Evolutionary conservation across 345 rosid species (phyloP).

Genomic region (Reutealis trisperma): DNA sequence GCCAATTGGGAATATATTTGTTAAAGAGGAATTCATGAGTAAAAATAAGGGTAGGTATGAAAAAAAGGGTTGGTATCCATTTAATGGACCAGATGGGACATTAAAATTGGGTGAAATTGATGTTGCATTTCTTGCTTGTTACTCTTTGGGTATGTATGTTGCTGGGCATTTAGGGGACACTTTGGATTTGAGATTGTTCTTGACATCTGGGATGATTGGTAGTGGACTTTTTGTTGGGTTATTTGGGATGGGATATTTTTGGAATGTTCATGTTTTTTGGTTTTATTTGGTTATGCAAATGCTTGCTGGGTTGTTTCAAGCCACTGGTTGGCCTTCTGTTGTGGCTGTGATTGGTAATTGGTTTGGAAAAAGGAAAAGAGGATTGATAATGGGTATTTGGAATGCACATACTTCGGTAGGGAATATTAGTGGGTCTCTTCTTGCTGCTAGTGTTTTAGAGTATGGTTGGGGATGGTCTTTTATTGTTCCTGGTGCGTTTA

Average conservation of each 20-base stretch:
- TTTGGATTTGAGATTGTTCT: slow-evolving; percentile 81
- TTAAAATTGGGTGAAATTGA: slow-evolving; percentile 89
- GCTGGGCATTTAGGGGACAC: slow-evolving; percentile 93
- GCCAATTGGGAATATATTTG: slow-evolving; percentile 69
- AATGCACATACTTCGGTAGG: slow-evolving; percentile 96
- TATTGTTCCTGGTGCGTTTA: slow-evolving; percentile 73
- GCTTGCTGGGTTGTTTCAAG: slow-evolving; percentile 89
- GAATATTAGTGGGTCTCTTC: slow-evolving; percentile 83
- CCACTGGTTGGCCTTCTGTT: slow-evolving; percentile 97
- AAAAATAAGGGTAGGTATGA: not conserved
- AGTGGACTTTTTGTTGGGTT: slow-evolving; percentile 86
- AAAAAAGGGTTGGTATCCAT: slow-evolving; percentile 76
- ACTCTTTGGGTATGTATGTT: slow-evolving; percentile 78
- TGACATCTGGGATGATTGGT: slow-evolving; percentile 84
- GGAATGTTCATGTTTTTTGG: slow-evolving; percentile 70
- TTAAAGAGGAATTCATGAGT: slow-evolving; percentile 29
- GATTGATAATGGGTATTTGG: slow-evolving; percentile 98
- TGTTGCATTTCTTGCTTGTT: slow-evolving; percentile 86
- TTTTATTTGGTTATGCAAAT: slow-evolving; percentile 76
- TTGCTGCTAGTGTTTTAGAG: slow-evolving; percentile 86
- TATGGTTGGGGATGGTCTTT: slow-evolving; percentile 98
- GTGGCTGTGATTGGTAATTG: slow-evolving; percentile 97
- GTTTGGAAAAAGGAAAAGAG: slow-evolving; percentile 90
- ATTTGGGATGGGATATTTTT: slow-evolving; percentile 91
- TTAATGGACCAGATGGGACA: slow-evolving; percentile 65